Evolutionary conservation across 768 basidiomycete species (phyloP), one percentile per base, ranked within the genome.

Genomic region (Baorangia bicolor): DNA sequence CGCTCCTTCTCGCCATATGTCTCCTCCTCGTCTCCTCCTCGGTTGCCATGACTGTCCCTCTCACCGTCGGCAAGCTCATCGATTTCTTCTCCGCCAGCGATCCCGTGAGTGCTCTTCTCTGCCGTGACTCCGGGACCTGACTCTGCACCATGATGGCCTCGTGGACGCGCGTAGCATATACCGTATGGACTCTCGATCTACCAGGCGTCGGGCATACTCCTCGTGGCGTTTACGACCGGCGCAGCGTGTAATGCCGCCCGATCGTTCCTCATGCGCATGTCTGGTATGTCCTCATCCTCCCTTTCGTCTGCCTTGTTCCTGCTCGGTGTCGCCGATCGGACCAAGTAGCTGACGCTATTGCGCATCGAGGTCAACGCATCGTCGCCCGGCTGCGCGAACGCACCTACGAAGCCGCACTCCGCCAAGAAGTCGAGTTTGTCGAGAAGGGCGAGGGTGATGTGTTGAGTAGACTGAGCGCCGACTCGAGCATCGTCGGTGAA

Each of bases 371-470:
- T 42, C 94, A 96, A 71, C 78, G 95, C 39, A 98, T 98, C 60
- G 90, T 99, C 33, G 92, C 91, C 5, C 80, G 93, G 11, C 76
- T 93, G 34, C 84, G 95, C 28, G 86, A 94, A 72, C 78, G 82
- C 45, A 91, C 89, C 18, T 98, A 93, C 68, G 75, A 80, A 8
- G 89, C 91, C n/a, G 84, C 93, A 3, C 77, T 98, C 8, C 80
- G 78, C 49, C 93, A 97, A 71, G 95, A 98, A 70, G 88, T 96
- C 27, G 94, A 96, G 69, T 95, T 86, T 69, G 91, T 95, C 7
- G 95, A 97, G 69, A 83, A 82, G 35, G 92, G 92, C 2, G 93
- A 95, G 58, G 96, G 96, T 9, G 96, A 99, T 69, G 90, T 97
- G 10, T 76, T 98, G 41, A 95, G 93, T 70, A 78, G 96, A 52